These are phyloP conservation scores for Kwoniella pini DNA, from an alignment of 768 basidiomycete species.

Conservation along the genomic window DNA sequence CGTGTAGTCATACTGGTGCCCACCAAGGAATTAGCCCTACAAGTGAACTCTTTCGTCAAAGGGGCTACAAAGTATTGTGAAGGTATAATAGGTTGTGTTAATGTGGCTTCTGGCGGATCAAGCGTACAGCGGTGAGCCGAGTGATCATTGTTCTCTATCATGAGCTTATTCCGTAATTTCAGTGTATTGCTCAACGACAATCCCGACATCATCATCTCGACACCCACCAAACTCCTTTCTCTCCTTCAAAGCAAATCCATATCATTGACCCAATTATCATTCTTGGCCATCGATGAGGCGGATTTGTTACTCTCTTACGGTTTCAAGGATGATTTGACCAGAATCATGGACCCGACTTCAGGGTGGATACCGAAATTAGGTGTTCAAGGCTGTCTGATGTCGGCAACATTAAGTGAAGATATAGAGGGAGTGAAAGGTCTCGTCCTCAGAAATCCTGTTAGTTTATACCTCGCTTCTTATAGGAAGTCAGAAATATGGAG, in stretches of 20 bases:
- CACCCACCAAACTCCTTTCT: conserved; percentile 69
- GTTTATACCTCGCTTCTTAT: too few relatives aligned
- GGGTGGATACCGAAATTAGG: conserved; percentile 53
- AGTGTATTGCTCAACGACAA: conserved; percentile 66
- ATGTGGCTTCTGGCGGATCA: conserved; percentile 67
- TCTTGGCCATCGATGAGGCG: conserved; percentile 94
- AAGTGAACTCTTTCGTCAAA: conserved; percentile 72
- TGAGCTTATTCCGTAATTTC: conserved; percentile 2
- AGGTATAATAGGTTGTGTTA: conserved; percentile 66
- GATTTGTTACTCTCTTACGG: conserved; percentile 97
- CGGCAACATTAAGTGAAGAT: conserved; percentile 95
- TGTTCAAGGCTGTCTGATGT: conserved; percentile 92
- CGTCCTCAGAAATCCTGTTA: conserved; percentile 83
- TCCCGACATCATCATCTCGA: conserved; percentile 77
- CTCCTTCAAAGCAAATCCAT: conserved; percentile 73
- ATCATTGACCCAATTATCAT: conserved; percentile 67
- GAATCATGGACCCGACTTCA: conserved; percentile 70
- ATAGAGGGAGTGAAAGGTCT: conserved; percentile 88
- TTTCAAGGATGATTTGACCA: conserved; percentile 68
- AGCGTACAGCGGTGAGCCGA: conserved; percentile 52
- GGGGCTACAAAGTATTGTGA: conserved; percentile 74
- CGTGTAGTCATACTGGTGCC: conserved; percentile 65
- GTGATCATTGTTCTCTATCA: neutral
- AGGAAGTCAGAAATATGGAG: too few relatives aligned
- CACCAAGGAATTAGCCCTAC: conserved; percentile 88